phyloP scores from a whole-genome alignment of 768 basidiomycete species.

The Hortiboletus flavorubellus region DNA sequence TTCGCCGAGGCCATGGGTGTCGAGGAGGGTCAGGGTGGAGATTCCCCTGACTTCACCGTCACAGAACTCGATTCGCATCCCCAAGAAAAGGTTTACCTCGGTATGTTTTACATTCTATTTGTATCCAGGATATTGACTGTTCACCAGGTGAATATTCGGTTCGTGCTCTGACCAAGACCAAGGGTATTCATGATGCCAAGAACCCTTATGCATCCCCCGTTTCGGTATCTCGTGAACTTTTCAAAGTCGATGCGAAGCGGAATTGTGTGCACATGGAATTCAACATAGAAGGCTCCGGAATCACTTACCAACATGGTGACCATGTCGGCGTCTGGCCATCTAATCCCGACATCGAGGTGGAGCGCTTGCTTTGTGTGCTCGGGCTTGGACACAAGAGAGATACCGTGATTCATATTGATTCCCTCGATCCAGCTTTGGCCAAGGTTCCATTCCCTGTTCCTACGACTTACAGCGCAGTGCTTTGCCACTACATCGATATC shows the following conservation, averaged over 20 bases:
- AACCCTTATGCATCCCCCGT: conserved; percentile 94
- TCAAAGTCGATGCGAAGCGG: conserved; percentile 65
- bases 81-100: conserved; percentile 89
- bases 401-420: conserved; percentile 86
- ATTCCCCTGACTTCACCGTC: conserved; percentile 91
- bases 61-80: conserved; percentile 75
- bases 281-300: conserved; percentile 89
- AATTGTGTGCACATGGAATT: conserved; percentile 97
- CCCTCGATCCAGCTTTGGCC: conserved; percentile 95
- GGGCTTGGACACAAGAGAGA: conserved; percentile 82
- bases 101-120: conserved; percentile 39
- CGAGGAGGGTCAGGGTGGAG: conserved; percentile 95
- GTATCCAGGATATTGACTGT: background rate
- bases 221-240: conserved; percentile 74
- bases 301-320: conserved; percentile 98
- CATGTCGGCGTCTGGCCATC: conserved; percentile 97
- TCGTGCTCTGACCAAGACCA: conserved; percentile 87
- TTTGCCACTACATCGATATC: conserved; percentile 97
- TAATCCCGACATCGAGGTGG: conserved; percentile 90
- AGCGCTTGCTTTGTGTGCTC: conserved; percentile 81
- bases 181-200: conserved; percentile 97
- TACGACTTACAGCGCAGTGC: conserved; percentile 88
- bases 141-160: conserved; percentile 86
- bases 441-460: conserved; percentile 99
- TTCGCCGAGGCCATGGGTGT: conserved; percentile 81